Evolutionary conservation across 2,329 filamentous ascomycete species (phyloP), one percentile per base, ranked within the genome.

Genomic region (Fusarium sp.): DNA sequence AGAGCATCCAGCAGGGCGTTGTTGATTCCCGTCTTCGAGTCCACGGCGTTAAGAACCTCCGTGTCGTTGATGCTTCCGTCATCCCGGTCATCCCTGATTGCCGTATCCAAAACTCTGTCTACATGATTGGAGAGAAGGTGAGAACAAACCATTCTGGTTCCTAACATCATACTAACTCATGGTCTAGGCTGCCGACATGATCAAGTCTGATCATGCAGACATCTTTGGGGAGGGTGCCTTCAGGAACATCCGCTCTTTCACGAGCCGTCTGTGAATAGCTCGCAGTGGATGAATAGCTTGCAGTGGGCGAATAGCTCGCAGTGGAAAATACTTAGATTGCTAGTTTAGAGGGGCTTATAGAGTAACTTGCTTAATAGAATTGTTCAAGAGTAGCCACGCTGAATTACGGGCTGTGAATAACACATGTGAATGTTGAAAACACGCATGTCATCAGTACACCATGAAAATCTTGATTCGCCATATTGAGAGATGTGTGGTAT

Each of bases 21-120:
- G 74, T 76, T 17, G 70, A 76, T 32, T 32, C 74, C 4, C 57
- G 62, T 1, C 70, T 76, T 11, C 64, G 40, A 1, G 65, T 76
- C 6, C 72, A 76, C 4, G 72, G 72, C 0, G 67, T 75, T 2
- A 60, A 76, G 9, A 65, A 68, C 12, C 45, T 76, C 0, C 73
- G 72, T 0, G n/a, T 76, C 0, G 54, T 69, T 15, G 74, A 76
- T 2, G 74, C 70, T 4, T 76, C 67, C 3, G 64, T 76, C 4
- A 87, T 90, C 14, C 89, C 89, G 0, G 83, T 90, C 79, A 89
- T 85, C 78, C 88, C 78, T 68, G 89, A 85, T 84, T 89, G 82
- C 25, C 85, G 89, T 2, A 90, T 90, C 59, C 89, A 91, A 78
- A 90, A 89, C 68, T 85, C 87, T 2, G 89, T 91, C 2, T 92